Evolutionary conservation across 768 basidiomycete species (phyloP), one percentile per base, ranked within the genome.

Genomic region (Rubroboletus pulcherrimus): DNA sequence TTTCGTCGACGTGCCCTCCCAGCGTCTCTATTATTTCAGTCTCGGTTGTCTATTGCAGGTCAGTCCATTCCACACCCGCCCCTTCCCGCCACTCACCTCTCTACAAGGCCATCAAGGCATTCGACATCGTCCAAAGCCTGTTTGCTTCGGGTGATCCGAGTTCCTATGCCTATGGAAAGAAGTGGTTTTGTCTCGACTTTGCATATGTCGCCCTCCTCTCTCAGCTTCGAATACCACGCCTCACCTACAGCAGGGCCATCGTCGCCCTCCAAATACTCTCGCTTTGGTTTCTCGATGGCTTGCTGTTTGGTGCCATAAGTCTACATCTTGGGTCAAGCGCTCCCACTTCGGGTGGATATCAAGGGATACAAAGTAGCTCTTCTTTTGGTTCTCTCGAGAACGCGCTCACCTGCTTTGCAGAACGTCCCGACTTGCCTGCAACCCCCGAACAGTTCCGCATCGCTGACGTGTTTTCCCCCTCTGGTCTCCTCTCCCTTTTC

Each of bases 31-130:
- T 64, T 80, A 81, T 59, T 76, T 91, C 42, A 88, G 91, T 57
- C 72, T 93, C 26, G 89, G 86, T 8, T 79, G 85, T 39, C 76
- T 93, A 2, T 77, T 89, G 34, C 92, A 94, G 79, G 92, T 89
- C 59, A 52, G 78, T 60, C 7, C 29, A 0, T 17, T 1, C 24
- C 0, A 0, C 7, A 6, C 7, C 15, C 14, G 0, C 6, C 1
- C 12, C 2, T 12, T 8, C 26, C 24, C n/a, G n/a, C 38, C 47
- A 5, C 44, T 63, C 41, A 62, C 48, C 29, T 9, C 56, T 24
- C 38, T 7, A 7, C 54, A 49, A 94, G 91, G 82, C 89, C 29
- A 76, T 89, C 59, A 96, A 96, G 76, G 51, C 84, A 3, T 71
- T 89, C 55, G 90, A 94, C 68, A 78, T 89, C 49, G 56, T 88